These are phyloP conservation scores for Aureobasidium sp. DNA, from an alignment of 2,329 filamentous ascomycete species.

Conservation along the genomic window DNA sequence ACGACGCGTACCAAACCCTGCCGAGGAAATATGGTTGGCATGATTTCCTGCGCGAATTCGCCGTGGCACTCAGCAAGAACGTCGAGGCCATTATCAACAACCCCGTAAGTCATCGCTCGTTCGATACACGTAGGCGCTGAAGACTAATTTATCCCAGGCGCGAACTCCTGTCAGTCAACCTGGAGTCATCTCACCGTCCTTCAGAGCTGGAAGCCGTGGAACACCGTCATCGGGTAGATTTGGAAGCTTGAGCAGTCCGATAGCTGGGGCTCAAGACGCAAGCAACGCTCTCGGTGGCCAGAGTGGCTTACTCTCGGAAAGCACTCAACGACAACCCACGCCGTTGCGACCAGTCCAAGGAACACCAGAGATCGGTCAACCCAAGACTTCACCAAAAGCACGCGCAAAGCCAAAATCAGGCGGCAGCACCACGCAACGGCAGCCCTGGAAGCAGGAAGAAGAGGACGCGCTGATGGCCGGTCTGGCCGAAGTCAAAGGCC, in stretches of 20 bases:
- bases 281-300: neutral
- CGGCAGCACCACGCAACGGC: slow-evolving; percentile 31
- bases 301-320: neutral
- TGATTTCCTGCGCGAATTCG: slow-evolving; percentile 52
- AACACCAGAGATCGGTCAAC: slow-evolving; percentile 11
- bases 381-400: slow-evolving; percentile 30
- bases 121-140: too few relatives aligned
- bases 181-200: neutral
- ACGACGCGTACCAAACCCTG: slow-evolving; percentile 37
- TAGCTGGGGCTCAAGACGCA: neutral
- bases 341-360: slow-evolving; percentile 18
- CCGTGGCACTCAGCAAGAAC: slow-evolving; percentile 49
- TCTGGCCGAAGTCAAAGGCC: slow-evolving; percentile 78
- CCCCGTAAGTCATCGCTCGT: slow-evolving; percentile 14
- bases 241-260: neutral
- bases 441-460: slow-evolving; percentile 82
- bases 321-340: slow-evolving; percentile 2
- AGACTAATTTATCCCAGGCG: neutral
- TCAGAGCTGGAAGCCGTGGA: neutral
- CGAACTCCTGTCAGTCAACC: slow-evolving; percentile 9
- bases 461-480: slow-evolving; percentile 85
- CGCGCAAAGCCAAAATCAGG: slow-evolving; percentile 36
- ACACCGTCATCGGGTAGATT: neutral
- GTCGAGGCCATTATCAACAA: slow-evolving; percentile 37
- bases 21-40: slow-evolving; percentile 55